These are phyloP conservation scores for Trichopus zeylanicus DNA, from an alignment of 116 monocot species.

Conservation along the genomic window DNA sequence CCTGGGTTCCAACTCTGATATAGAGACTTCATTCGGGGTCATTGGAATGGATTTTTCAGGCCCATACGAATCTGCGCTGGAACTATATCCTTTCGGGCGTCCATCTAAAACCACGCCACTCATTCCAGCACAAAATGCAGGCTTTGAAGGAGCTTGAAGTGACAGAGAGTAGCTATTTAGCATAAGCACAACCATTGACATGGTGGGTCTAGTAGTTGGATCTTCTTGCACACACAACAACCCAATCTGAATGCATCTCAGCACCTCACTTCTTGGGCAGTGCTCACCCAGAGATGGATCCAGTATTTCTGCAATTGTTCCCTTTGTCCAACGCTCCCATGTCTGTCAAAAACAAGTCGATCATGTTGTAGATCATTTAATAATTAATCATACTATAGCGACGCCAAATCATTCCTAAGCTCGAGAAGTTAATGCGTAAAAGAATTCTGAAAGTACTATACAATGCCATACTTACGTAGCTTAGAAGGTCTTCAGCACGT, in stretches of 20 bases:
- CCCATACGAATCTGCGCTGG: background rate
- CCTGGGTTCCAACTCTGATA: conserved; percentile 3
- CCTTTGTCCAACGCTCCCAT: conserved; percentile 3
- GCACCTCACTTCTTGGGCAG: background rate
- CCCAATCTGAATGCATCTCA: conserved; percentile 1
- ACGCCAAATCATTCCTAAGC: too few species aligned
- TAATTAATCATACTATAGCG: too few species aligned
- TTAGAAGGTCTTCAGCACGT: too few species aligned
- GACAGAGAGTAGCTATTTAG: background rate
- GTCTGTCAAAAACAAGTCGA: background rate
- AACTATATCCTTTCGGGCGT: background rate
- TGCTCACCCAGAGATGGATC: conserved; percentile 1
- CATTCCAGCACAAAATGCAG: background rate
- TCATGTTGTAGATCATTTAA: background rate
- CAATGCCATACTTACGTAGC: too few species aligned
- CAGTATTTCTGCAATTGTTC: conserved; percentile 3
- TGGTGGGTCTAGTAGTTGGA: conserved; percentile 1
- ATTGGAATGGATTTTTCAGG: background rate
- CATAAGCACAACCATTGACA: conserved; percentile 4
- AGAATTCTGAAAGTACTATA: too few species aligned
- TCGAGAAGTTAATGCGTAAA: too few species aligned
- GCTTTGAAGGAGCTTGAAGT: background rate
- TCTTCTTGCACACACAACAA: conserved; percentile 8
- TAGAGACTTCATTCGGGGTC: background rate
- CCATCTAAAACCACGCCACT: background rate